Conservation (phyloP, 805 yeast species). For the Metschnikowia lochheadii region DNA sequence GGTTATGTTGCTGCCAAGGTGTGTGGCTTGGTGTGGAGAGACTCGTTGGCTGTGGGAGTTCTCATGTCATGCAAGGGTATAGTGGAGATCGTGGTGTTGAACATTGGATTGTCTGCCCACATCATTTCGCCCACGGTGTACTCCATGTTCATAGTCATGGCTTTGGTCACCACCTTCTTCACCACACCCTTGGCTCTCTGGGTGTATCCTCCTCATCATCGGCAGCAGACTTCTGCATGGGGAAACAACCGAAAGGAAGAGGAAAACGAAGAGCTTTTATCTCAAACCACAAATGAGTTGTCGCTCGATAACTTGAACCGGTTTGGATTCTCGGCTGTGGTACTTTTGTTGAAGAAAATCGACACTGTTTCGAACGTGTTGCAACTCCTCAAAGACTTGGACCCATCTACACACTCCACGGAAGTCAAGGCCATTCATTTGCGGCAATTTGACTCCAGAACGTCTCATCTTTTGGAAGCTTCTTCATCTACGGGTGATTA, state of each 20-base stretch:
- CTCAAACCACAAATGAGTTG: conserved; percentile 7
- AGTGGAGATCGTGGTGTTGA: conserved; percentile 76
- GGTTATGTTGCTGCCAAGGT: conserved; percentile 62
- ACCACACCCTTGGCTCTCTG: conserved; percentile 70
- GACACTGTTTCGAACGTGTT: conserved; percentile 33
- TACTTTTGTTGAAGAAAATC: conserved; percentile 27
- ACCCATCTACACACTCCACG: conserved; percentile 16
- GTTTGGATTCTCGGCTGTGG: conserved; percentile 23
- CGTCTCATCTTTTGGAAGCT: conserved; percentile 66
- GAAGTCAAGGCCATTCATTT: conserved; percentile 51
- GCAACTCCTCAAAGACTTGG: conserved; percentile 28
- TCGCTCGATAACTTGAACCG: conserved; percentile 17
- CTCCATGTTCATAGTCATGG: conserved; percentile 83
- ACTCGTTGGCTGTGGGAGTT: conserved; percentile 70
- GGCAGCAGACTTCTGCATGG: conserved; percentile 45
- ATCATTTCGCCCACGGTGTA: conserved; percentile 62
- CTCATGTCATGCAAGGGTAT: conserved; percentile 88
- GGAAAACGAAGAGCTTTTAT: conserved; percentile 6
- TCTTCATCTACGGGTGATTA: conserved; percentile 44
- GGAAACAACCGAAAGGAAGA: conserved; percentile 17
- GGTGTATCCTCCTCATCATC: conserved; percentile 58
- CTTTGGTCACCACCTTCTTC: conserved; percentile 69
- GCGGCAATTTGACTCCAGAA: conserved; percentile 59
- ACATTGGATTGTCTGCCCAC: conserved; percentile 67
- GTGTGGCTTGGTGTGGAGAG: conserved; percentile 66